Conservation (phyloP, 805 yeast genomes). For the Schizosaccharomyces lindneri region DNA sequence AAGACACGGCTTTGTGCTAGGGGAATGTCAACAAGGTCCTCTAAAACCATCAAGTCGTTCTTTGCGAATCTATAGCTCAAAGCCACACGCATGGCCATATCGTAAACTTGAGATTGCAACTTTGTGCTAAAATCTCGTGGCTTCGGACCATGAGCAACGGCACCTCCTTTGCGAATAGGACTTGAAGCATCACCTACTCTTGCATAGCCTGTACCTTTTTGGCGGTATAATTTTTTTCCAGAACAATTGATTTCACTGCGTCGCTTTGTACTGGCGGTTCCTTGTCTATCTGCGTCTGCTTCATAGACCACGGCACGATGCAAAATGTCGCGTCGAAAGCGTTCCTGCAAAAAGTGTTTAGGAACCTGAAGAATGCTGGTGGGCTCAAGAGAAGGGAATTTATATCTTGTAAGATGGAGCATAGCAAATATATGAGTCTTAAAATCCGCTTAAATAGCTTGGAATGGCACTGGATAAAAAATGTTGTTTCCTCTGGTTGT, state of each 20-base stretch:
- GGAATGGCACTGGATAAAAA: no score
- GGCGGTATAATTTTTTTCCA: constrained; percentile 57
- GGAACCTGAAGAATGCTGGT: constrained; percentile 52
- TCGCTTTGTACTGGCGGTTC: constrained; percentile 66
- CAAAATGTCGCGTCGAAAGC: constrained; percentile 68
- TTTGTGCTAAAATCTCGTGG: constrained; percentile 78
- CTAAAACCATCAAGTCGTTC: background rate
- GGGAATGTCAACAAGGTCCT: background rate
- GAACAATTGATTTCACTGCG: constrained; percentile 72
- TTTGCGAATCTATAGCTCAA: constrained; percentile 13
- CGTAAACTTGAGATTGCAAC: constrained; percentile 48
- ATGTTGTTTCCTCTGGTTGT: no score
- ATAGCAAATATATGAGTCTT: background rate
- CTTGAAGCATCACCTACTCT: constrained; percentile 91
- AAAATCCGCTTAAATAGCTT: no score
- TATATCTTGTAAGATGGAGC: constrained; percentile 16
- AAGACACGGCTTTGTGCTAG: background rate
- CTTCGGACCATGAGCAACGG: constrained; percentile 64
- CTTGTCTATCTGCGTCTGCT: constrained; percentile 70
- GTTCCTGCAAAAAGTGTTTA: constrained; percentile 38
- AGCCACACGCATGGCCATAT: constrained; percentile 56
- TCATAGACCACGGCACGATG: constrained; percentile 91
- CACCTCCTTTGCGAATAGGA: constrained; percentile 75
- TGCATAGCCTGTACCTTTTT: constrained; percentile 87
- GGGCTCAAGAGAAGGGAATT: constrained; percentile 85